phyloP scores from a whole-genome alignment of 257 asterid genomes.

The Datura wrightii region DNA sequence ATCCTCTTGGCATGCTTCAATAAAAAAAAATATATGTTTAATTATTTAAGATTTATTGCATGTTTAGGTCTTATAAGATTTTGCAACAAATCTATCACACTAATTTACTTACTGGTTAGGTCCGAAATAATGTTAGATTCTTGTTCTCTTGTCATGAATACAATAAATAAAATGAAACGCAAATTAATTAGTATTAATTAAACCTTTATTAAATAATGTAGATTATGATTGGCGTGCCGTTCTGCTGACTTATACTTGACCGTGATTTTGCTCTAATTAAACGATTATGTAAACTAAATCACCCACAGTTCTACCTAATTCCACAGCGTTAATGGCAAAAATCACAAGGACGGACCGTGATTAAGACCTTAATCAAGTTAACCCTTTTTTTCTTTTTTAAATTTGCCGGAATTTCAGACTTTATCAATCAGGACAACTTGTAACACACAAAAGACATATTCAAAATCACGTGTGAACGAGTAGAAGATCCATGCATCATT shows the following conservation, averaged over 20 bases:
- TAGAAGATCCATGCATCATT: background rate
- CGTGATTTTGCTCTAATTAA: slow-evolving; percentile 14
- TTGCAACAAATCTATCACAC: background rate
- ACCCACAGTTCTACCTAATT: background rate
- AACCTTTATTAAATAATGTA: background rate
- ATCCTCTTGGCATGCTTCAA: background rate
- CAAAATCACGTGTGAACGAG: slow-evolving; percentile 11
- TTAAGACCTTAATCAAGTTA: background rate
- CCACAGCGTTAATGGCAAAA: background rate
- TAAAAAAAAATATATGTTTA: background rate
- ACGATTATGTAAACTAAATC: background rate
- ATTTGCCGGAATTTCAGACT: slow-evolving; percentile 1
- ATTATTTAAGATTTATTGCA: background rate
- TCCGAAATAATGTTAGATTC: background rate
- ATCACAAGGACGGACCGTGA: slow-evolving; percentile 1
- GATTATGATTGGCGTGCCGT: slow-evolving; percentile 14
- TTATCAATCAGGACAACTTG: background rate
- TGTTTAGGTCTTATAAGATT: background rate
- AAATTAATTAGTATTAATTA: background rate
- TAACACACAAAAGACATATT: slow-evolving; percentile 2
- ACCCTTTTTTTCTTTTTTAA: background rate
- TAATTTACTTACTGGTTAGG: background rate
- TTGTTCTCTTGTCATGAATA: background rate
- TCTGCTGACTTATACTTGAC: background rate
- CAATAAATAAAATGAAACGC: background rate